Evolutionary conservation across 2,329 filamentous ascomycete species (phyloP).

Genomic region (Epichloe elymi): DNA sequence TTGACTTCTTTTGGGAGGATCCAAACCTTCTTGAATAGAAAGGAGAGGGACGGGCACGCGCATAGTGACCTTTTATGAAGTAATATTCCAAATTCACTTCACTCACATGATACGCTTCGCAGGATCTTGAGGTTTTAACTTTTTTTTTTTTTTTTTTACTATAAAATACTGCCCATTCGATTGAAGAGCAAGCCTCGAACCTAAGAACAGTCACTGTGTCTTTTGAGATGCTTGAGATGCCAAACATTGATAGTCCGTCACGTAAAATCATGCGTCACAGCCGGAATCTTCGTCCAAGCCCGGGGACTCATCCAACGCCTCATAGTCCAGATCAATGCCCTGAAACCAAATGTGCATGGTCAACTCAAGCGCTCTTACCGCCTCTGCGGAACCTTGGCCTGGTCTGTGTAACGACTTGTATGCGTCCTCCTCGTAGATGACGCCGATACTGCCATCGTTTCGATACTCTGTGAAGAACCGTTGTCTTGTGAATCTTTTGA

Average conservation of each 20-base stretch:
- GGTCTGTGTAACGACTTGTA: conserved; percentile 2
- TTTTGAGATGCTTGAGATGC: not conserved
- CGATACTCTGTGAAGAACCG: conserved; percentile 3
- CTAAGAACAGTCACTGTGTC: too few relatives aligned
- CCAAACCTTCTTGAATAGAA: not conserved
- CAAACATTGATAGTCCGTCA: not conserved
- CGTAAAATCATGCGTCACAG: not conserved
- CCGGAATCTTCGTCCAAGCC: not conserved
- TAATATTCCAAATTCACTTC: too few relatives aligned
- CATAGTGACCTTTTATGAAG: not conserved
- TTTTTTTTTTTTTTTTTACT: too few relatives aligned
- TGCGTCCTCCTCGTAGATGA: conserved; percentile 6
- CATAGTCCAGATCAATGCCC: conserved; percentile 5
- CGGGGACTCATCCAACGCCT: not conserved
- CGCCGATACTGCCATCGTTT: conserved; percentile 4
- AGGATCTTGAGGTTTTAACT: too few relatives aligned
- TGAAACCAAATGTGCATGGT: conserved; percentile 6
- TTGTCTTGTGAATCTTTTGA: conserved; percentile 3
- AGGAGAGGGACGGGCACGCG: not conserved
- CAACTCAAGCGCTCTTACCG: conserved; percentile 1
- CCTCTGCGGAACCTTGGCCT: not conserved
- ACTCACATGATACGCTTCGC: too few relatives aligned
- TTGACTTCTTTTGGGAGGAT: not conserved
- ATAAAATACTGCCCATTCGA: too few relatives aligned
- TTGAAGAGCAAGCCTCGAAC: too few relatives aligned